Evolutionary conservation across 2,329 filamentous ascomycete species (phyloP).

Genomic region (Stylonectria norvegica): DNA sequence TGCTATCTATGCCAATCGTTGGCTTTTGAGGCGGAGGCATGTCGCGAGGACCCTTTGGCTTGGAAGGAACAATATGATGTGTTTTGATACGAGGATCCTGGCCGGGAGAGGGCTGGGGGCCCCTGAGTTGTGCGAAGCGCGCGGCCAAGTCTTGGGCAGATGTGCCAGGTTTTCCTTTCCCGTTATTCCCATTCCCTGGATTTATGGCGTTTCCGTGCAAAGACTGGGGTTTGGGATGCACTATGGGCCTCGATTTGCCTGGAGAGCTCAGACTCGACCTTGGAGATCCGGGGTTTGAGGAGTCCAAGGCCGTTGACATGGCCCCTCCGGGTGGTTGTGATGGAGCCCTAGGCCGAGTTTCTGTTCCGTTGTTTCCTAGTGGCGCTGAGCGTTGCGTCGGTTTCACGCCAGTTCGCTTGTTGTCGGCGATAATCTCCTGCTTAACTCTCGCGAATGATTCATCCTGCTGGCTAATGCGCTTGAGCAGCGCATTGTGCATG

Average conservation of each 20-base stretch:
- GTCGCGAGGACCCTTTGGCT: slow-evolving; percentile 46
- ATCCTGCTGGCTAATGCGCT: slow-evolving; percentile 47
- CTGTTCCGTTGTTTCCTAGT: slow-evolving; percentile 13
- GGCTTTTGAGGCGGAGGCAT: slow-evolving; percentile 47
- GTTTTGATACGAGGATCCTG: slow-evolving; percentile 55
- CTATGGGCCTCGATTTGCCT: slow-evolving; percentile 40
- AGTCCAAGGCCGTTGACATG: slow-evolving; percentile 12
- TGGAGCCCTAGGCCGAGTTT: slow-evolving; percentile 12
- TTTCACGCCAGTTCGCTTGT: slow-evolving; percentile 57
- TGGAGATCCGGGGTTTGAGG: slow-evolving; percentile 19
- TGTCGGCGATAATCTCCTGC: slow-evolving; percentile 59
- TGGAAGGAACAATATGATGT: slow-evolving; percentile 41
- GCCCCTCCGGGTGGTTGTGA: slow-evolving; percentile 13
- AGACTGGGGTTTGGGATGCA: slow-evolving; percentile 66
- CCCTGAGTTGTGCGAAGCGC: slow-evolving; percentile 56
- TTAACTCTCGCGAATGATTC: slow-evolving; percentile 56
- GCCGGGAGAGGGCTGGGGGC: slow-evolving; percentile 36
- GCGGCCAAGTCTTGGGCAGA: slow-evolving; percentile 49
- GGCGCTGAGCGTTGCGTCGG: slow-evolving; percentile 31
- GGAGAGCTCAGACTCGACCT: slow-evolving; percentile 11
- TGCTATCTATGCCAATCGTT: slow-evolving; percentile 47
- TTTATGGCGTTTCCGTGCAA: slow-evolving; percentile 57
- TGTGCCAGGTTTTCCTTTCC: too few relatives aligned
- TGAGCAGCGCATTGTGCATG: slow-evolving; percentile 49
- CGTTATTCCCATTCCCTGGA: slow-evolving; percentile 30